A percentile compares a stretch with the other conserved stretches of the same genome.
phyloP scores from a whole-genome alignment of 129 eudicot genomes.

The Saussurea involucrata region DNA sequence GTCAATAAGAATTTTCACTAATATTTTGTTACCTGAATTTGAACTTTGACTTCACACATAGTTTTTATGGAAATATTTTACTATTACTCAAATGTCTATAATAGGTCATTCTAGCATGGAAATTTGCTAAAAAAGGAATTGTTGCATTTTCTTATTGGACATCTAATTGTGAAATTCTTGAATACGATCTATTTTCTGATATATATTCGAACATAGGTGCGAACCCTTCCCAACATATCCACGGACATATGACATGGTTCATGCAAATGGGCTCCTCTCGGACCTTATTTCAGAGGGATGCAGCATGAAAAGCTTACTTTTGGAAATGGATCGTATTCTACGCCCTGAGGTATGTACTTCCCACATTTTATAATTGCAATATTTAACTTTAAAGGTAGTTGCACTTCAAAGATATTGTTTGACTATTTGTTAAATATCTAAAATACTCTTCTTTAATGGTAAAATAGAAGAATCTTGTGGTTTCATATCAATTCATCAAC shows the following conservation, averaged over 20 bases:
- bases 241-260: slow-evolving; percentile 94
- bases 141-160: not conserved
- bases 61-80: not conserved
- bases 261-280: slow-evolving; percentile 87
- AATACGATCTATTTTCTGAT: not conserved
- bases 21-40: not conserved
- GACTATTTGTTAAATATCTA: not conserved
- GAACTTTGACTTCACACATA: not conserved
- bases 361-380: not conserved
- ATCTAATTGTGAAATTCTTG: not conserved
- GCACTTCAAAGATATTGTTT: not conserved
- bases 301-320: slow-evolving; percentile 53
- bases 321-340: slow-evolving; percentile 94
- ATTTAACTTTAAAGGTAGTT: not conserved
- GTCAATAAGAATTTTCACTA: not conserved
- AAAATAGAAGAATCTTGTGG: not conserved
- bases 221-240: slow-evolving; percentile 98
- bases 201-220: slow-evolving; percentile 51
- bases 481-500: not conserved
- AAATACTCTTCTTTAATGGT: not conserved
- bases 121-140: not conserved
- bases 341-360: slow-evolving; percentile 79
- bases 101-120: not conserved
- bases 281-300: slow-evolving; percentile 57
- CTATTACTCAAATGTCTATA: not conserved